Conservation (phyloP, 2,329 filamentous ascomycete species). For the Verticillium dahliae region DNA sequence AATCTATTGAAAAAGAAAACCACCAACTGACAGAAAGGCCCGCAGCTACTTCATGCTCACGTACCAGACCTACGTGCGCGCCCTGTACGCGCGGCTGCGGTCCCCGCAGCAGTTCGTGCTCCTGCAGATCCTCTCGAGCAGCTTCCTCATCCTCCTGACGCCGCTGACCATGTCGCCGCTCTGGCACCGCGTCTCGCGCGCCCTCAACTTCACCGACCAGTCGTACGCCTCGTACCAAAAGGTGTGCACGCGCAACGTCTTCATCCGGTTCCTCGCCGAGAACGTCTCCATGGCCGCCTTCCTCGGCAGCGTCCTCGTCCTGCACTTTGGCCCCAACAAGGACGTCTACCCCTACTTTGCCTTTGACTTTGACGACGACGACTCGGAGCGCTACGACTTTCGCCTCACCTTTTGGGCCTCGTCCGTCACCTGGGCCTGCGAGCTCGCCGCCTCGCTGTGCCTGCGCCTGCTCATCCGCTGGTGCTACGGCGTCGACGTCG, state of each 20-base stretch:
- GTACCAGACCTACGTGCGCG: constrained; percentile 65
- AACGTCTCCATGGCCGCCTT: constrained; percentile 65
- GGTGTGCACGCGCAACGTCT: constrained; percentile 59
- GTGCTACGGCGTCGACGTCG: constrained; percentile 56
- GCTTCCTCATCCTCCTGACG: constrained; percentile 55
- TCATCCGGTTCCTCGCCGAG: constrained; percentile 60
- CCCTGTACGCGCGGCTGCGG: constrained; percentile 61
- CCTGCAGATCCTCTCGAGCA: constrained; percentile 58
- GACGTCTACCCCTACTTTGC: constrained; percentile 65
- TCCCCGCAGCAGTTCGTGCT: constrained; percentile 59
- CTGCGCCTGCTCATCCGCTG: constrained; percentile 52
- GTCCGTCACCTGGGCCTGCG: constrained; percentile 59
- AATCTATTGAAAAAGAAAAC: no score
- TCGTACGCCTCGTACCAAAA: constrained; percentile 60
- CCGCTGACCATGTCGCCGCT: constrained; percentile 56
- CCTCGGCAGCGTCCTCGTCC: constrained; percentile 56
- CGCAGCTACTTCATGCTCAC: constrained; percentile 59
- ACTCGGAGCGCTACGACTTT: constrained; percentile 50
- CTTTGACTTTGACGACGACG: constrained; percentile 42
- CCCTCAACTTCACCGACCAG: constrained; percentile 50
- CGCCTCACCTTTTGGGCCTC: constrained; percentile 57
- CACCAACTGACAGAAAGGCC: constrained; percentile 2
- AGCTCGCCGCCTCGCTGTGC: constrained; percentile 54
- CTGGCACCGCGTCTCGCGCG: constrained; percentile 48
- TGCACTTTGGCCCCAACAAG: constrained; percentile 62